These are phyloP conservation scores for Mycena maculata DNA, from an alignment of 768 basidiomycete genomes.

Conservation along the genomic window DNA sequence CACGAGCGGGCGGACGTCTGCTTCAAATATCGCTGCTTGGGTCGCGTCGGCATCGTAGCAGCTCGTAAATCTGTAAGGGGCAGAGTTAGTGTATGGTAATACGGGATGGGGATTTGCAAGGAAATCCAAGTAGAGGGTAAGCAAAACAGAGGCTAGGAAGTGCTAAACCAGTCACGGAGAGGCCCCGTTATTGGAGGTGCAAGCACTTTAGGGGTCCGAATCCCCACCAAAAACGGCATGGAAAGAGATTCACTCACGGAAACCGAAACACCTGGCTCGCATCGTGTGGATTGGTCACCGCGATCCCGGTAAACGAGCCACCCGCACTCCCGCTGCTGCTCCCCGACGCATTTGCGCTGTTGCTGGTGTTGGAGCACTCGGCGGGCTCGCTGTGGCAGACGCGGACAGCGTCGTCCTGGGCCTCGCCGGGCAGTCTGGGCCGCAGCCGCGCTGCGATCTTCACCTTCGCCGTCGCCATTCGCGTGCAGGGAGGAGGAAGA, in stretches of 20 bases:
- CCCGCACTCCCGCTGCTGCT: slow-evolving; percentile 42
- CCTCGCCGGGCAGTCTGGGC: slow-evolving; percentile 70
- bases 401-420: slow-evolving; percentile 70
- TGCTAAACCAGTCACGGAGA: not conserved
- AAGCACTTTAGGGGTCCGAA: not conserved
- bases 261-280: slow-evolving; percentile 79
- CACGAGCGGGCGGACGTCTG: slow-evolving; percentile 81
- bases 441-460: slow-evolving; percentile 80
- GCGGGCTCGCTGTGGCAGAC: slow-evolving; percentile 57
- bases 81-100: slow-evolving; percentile 8
- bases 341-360: slow-evolving; percentile 26
- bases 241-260: slow-evolving; percentile 58
- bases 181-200: not conserved
- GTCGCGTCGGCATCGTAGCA: slow-evolving; percentile 78
- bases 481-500: no score
- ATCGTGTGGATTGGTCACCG: slow-evolving; percentile 79
- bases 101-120: not conserved
- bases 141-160: no score
- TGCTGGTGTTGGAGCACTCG: not conserved
- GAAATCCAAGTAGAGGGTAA: no score
- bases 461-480: slow-evolving; percentile 61
- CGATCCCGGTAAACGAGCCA: slow-evolving; percentile 58
- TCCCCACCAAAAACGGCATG: not conserved
- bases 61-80: slow-evolving; percentile 68
- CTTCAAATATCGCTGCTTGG: slow-evolving; percentile 82